Evolutionary conservation across 169 alveolate species (phyloP).

Genomic region (Amoebophrya sp.): DNA sequence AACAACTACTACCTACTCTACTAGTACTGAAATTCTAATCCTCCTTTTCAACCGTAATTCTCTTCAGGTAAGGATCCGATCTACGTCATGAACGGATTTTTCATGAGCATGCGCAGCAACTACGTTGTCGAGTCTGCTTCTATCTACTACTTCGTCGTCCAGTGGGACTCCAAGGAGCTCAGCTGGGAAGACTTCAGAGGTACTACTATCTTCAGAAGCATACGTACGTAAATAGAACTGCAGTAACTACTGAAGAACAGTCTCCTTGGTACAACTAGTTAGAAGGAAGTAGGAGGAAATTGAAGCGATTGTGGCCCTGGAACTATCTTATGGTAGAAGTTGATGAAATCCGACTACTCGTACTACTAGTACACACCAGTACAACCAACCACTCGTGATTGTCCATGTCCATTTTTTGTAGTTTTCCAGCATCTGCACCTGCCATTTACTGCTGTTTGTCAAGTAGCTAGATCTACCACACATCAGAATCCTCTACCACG

Average conservation of each 20-base stretch:
- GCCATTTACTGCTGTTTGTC: too few species aligned
- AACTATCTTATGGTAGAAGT: too few species aligned
- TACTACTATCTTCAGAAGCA: not conserved
- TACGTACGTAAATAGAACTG: not conserved
- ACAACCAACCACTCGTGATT: too few species aligned
- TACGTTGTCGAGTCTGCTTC: not conserved
- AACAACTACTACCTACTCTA: too few species aligned
- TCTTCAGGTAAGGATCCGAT: conserved; percentile 28
- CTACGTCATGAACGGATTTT: conserved; percentile 29
- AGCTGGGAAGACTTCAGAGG: conserved; percentile 49
- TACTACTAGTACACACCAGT: not conserved
- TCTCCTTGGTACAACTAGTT: not conserved
- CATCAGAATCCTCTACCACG: too few species aligned
- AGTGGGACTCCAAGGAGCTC: conserved; percentile 40
- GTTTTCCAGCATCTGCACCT: too few species aligned
- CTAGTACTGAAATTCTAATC: not conserved
- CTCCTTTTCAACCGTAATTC: not conserved
- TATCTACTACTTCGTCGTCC: conserved; percentile 45
- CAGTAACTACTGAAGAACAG: not conserved
- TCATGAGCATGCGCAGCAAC: conserved; percentile 35
- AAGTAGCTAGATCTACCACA: too few species aligned
- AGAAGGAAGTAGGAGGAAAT: not conserved
- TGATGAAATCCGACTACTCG: too few species aligned
- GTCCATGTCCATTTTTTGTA: too few species aligned
- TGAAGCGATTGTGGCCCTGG: too few species aligned